Evolutionary conservation across 164 flowering plant species (phyloP).

Genomic region (Buxus sempervirens): DNA sequence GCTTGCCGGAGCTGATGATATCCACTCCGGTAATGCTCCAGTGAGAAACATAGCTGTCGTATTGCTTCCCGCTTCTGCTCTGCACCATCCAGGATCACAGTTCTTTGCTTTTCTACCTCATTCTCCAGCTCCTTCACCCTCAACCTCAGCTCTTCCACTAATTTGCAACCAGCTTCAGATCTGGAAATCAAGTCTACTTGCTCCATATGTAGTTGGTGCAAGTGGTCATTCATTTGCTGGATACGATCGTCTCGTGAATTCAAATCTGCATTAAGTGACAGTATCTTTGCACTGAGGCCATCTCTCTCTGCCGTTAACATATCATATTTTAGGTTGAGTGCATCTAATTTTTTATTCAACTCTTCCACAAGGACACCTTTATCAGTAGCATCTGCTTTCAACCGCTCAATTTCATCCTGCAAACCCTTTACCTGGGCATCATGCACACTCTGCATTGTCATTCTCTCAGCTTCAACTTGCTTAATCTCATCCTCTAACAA

Average conservation of each 20-base stretch:
- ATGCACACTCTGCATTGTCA: slow-evolving; percentile 21
- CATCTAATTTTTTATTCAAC: slow-evolving; percentile 35
- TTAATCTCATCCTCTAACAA: slow-evolving; percentile 40
- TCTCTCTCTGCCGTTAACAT: slow-evolving; percentile 45
- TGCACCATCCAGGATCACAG: slow-evolving; percentile 43
- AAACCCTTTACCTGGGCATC: slow-evolving; percentile 24
- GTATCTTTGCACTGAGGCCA: slow-evolving; percentile 30
- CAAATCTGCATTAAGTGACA: slow-evolving; percentile 31
- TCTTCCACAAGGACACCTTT: slow-evolving; percentile 24
- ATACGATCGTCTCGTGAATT: slow-evolving; percentile 34
- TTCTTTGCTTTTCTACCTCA: slow-evolving; percentile 51
- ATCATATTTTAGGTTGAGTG: slow-evolving; percentile 31
- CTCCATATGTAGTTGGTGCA: slow-evolving; percentile 41
- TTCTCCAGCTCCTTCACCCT: slow-evolving; percentile 35
- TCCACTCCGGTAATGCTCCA: slow-evolving; percentile 59
- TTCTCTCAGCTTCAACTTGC: slow-evolving; percentile 26
- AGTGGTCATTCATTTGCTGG: slow-evolving; percentile 38
- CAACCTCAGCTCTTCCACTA: slow-evolving; percentile 22
- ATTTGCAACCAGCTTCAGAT: slow-evolving; percentile 28
- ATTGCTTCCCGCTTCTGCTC: slow-evolving; percentile 87
- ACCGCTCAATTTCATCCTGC: slow-evolving; percentile 30
- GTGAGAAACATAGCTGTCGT: slow-evolving; percentile 73
- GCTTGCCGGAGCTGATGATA: slow-evolving; percentile 53
- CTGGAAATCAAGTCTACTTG: slow-evolving; percentile 36
- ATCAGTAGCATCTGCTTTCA: slow-evolving; percentile 34